Base-by-base conservation (phyloP, 306 rosid species). In the Rosa persica region DNA sequence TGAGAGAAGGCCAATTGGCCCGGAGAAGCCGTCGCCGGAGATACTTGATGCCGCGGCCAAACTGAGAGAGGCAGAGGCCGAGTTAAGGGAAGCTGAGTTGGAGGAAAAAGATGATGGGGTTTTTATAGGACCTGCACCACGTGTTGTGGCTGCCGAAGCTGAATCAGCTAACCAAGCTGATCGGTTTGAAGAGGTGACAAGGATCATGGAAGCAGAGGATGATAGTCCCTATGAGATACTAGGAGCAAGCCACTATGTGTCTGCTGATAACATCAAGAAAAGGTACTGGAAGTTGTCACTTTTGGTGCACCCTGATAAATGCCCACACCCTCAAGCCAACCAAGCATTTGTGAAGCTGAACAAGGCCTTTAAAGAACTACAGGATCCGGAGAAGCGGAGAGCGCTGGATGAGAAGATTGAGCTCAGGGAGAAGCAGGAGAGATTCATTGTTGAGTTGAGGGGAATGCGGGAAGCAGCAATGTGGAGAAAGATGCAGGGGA, bases 241-340 rank as follows among this genome's bases (percentile, higher is more conserved):
- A 15, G 97, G 97, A 80, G 89, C 84, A 51, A 88, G 92, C 86
- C 90, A 80, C 70, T 86, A 86, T 82, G 87, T 91, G 87, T 83
- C 97, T 3, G 71, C 70, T 39, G 95, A 83, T 25, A 87, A 89
- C 78, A 77, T 94, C 47, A 94, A 94, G 92, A 94, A 92, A 88
- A 88, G 87, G 98, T 89, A 94, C 75, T 92, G 97, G 98, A 92
- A 94, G 89, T 82, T 89, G 25, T 92, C 98, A 36, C 93, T 94
- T 75, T 87, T 94, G 86, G 98, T 92, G 84, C 98, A 94, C 70
- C 98, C 98, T 15, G 98, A 94, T 87, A 94, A 94, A 86, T 94
- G 98, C 81, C 81, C 39, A 66, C 98, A 94, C 82, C 97, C 97
- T 76, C 93, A 88, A 79, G 97, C 98, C 39, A 85, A 90, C 78